Evolutionary conservation across 2,329 filamentous ascomycete species (phyloP).

Genomic region (Fusarium fracticaudum): DNA sequence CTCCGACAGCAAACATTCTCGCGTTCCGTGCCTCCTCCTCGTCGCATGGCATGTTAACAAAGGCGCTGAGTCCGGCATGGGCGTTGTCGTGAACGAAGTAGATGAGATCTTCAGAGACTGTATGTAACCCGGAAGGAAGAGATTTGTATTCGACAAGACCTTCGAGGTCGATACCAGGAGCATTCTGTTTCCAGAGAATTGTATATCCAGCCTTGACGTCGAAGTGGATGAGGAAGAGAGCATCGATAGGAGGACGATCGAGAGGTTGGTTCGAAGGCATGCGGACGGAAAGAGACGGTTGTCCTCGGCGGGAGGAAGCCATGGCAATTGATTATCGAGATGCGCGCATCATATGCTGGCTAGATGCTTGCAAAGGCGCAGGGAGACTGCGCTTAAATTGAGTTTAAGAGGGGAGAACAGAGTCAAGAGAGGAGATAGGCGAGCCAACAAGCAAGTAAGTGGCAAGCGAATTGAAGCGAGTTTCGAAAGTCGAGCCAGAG

Average conservation of each 20-base stretch:
- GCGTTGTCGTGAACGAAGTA: constrained; percentile 88
- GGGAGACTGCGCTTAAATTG: constrained; percentile 4
- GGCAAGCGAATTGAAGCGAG: neutral
- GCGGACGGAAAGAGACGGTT: constrained; percentile 52
- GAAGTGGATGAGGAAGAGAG: constrained; percentile 89
- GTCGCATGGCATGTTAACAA: constrained; percentile 83
- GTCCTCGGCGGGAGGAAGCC: constrained; percentile 53
- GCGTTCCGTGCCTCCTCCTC: constrained; percentile 84
- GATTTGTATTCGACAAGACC: constrained; percentile 96
- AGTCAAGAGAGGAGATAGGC: constrained; percentile 16
- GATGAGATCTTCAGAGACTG: constrained; percentile 85
- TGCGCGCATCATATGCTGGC: constrained; percentile 42
- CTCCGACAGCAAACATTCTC: constrained; percentile 90
- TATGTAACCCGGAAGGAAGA: constrained; percentile 90
- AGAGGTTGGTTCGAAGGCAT: constrained; percentile 45
- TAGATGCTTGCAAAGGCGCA: neutral
- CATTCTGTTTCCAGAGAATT: constrained; percentile 84
- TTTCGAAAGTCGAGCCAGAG: neutral
- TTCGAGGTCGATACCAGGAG: constrained; percentile 77
- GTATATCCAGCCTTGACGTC: constrained; percentile 93
- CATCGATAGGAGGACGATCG: constrained; percentile 64
- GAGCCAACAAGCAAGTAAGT: neutral
- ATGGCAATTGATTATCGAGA: constrained; percentile 47
- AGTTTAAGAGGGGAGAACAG: constrained; percentile 4
- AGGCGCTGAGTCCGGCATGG: constrained; percentile 90